phyloP scores from a whole-genome alignment of 106 monocot species.

The Acorus gramineus region DNA sequence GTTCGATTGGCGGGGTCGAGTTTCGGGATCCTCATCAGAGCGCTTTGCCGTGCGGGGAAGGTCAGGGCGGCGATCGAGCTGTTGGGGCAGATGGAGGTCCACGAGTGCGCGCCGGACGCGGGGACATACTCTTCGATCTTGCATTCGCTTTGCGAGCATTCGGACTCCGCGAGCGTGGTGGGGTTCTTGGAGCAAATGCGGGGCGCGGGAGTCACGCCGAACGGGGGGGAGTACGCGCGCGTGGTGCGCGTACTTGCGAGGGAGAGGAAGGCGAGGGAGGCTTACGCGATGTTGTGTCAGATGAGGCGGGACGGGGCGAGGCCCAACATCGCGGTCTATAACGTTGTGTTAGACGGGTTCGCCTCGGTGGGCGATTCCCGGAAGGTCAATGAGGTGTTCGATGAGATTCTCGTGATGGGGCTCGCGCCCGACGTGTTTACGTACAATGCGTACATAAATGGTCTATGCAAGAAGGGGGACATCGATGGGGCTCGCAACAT shows the following conservation, averaged over 20 bases:
- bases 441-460: slow-evolving; percentile 37
- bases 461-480: slow-evolving; percentile 46
- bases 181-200: slow-evolving; percentile 42
- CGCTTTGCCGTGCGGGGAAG: too few species aligned
- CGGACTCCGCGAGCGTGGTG: slow-evolving; percentile 14
- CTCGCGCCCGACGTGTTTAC: slow-evolving; percentile 29
- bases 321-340: slow-evolving; percentile 37
- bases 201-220: slow-evolving; percentile 30
- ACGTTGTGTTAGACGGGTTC: slow-evolving; percentile 35
- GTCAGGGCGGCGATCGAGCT: too few species aligned
- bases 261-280: slow-evolving; percentile 42
- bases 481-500: slow-evolving; percentile 34
- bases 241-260: slow-evolving; percentile 43
- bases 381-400: slow-evolving; percentile 51
- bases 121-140: too few species aligned
- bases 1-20: too few species aligned
- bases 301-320: slow-evolving; percentile 41
- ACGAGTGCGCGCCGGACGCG: too few species aligned
- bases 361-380: slow-evolving; percentile 18
- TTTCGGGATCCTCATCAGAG: too few species aligned
- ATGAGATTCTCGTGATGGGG: slow-evolving; percentile 71
- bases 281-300: slow-evolving; percentile 29
- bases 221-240: slow-evolving; percentile 22
- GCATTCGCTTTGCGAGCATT: not conserved
- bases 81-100: too few species aligned